Base-by-base conservation (phyloP, 129 eudicot species). In the Saussurea involucrata region DNA sequence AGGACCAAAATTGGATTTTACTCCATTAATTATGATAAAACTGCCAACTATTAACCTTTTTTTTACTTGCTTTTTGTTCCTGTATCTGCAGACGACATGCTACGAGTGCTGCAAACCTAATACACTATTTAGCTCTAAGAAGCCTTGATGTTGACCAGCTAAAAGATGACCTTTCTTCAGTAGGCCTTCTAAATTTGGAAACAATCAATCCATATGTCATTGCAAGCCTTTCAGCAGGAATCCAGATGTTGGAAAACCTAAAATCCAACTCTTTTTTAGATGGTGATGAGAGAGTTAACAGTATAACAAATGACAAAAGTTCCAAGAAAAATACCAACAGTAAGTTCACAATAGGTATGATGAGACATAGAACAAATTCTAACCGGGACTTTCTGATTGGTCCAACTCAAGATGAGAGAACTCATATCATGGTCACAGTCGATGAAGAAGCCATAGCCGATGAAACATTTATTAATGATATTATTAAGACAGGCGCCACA, bases 371-470 rank as follows among this genome's bases (percentile, higher is more conserved):
- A 81, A 85, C 83, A 77, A 84, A 82, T 63, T 78, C 76, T 24
- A 86, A 80, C 36, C 76, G 86, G 25, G 85, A 82, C 68, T 75
- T 80, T 34, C 86, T 90, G 17, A 63, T 90, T 60, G 96, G 96
- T 32, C 83, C 82, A 80, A 77, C 79, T 77, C 88, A 78, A 76
- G 88, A 82, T 28, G 73, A 78, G 68, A 90, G 81, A 86, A 78
- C 66, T 71, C 96, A 88, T 88, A 88, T 90, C 80, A 90, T 90
- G 93, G 96, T 90, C 76, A 90, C 96, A 29, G 79, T 90, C 74
- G 93, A 91, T 28, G 72, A 83, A 80, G 93, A 88, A 81, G 93
- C 82, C 29, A 46, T 81, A n/a, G 85, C 79, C 68, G 86, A 77
- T 76, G 91, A 88, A 69, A 53, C 91, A 22, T 80, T 81, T 66